Evolutionary conservation across 1,284 basidiomycete species (phyloP).

Genomic region (Heterobasidion annosum): DNA sequence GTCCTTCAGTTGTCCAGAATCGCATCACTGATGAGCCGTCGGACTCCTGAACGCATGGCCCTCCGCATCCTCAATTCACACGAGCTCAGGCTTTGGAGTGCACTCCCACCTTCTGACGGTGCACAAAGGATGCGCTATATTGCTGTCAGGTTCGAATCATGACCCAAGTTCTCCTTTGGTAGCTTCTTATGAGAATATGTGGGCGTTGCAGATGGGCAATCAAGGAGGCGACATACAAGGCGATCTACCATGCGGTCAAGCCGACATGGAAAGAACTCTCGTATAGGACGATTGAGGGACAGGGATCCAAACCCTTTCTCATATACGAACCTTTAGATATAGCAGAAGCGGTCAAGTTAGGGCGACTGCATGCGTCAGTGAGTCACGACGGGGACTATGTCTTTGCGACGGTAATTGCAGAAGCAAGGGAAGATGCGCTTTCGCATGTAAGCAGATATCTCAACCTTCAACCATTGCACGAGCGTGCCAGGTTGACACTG

Average conservation of each 20-base stretch:
- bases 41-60: conserved; percentile 40
- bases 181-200: neutral
- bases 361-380: conserved; percentile 54
- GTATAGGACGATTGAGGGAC: conserved; percentile 28
- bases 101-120: conserved; percentile 16
- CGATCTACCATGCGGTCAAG: conserved; percentile 52
- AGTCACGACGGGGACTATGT: conserved; percentile 85
- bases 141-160: conserved; percentile 49
- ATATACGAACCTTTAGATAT: conserved; percentile 26
- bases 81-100: conserved; percentile 39
- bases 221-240: conserved; percentile 91
- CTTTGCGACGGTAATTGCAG: conserved; percentile 65
- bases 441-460: too few relatives aligned
- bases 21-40: conserved; percentile 40
- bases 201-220: conserved; percentile 56
- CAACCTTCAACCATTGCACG: too few relatives aligned
- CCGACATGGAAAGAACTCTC: conserved; percentile 78
- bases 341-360: conserved; percentile 13
- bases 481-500: too few relatives aligned
- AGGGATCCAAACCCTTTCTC: conserved; percentile 40
- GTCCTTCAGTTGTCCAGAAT: conserved; percentile 67
- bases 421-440: conserved; percentile 16
- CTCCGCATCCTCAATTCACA: conserved; percentile 53
- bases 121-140: conserved; percentile 32
- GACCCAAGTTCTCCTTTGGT: neutral